Conservation (phyloP, 352 stramenopile species). For the Phytophthora chlamydospora region DNA sequence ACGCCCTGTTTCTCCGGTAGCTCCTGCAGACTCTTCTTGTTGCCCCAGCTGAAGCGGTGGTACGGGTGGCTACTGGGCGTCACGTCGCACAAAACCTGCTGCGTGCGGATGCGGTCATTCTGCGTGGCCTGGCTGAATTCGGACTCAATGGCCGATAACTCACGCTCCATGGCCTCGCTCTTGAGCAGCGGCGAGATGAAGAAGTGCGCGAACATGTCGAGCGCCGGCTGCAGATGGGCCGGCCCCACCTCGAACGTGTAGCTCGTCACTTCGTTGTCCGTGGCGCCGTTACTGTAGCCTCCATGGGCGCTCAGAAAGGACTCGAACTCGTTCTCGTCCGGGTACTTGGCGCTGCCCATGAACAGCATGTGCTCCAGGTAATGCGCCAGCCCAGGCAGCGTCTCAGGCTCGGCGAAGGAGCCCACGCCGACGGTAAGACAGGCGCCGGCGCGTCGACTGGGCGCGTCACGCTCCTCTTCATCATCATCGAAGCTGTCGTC, state of each 20-base stretch:
- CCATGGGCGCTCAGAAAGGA: constrained; percentile 88
- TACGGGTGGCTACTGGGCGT: constrained; percentile 69
- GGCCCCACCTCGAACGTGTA: constrained; percentile 94
- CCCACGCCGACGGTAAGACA: constrained; percentile 75
- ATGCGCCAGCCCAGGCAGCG: constrained; percentile 86
- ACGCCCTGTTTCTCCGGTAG: constrained; percentile 47
- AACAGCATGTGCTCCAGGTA: constrained; percentile 98
- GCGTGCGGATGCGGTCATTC: constrained; percentile 68
- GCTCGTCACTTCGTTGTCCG: constrained; percentile 92
- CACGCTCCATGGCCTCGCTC: constrained; percentile 75
- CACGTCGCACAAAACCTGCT: constrained; percentile 83
- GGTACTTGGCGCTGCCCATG: constrained; percentile 94
- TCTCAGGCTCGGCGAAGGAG: constrained; percentile 72
- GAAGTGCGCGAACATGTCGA: constrained; percentile 95
- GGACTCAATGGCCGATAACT: constrained; percentile 88
- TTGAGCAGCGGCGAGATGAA: constrained; percentile 92
- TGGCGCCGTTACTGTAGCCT: constrained; percentile 93
- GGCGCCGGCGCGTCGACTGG: constrained; percentile 53
- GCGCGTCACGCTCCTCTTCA: constrained; percentile 34
- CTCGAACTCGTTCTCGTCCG: constrained; percentile 94
- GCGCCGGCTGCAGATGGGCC: constrained; percentile 58
- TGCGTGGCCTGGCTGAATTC: constrained; percentile 86
- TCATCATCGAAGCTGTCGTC: constrained; percentile 45
- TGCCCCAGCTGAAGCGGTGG: constrained; percentile 87
- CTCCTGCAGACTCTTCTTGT: constrained; percentile 71